phyloP scores from a whole-genome alignment of 1,284 basidiomycete genomes.

The Puccinia coronata region DNA sequence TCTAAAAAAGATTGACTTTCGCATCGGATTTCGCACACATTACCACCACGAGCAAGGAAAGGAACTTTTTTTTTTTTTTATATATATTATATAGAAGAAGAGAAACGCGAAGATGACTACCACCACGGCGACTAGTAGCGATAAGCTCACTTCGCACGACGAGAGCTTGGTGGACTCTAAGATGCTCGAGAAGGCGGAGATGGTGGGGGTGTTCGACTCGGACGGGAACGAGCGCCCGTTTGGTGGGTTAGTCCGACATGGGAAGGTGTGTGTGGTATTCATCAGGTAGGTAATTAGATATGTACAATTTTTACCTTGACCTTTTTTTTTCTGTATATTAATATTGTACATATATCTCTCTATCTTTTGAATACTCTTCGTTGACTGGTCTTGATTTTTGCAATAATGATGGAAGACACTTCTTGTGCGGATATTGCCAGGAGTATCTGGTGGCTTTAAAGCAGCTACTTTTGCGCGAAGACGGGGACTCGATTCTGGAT shows the following conservation, averaged over 20 bases:
- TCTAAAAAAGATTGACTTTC: too few species aligned
- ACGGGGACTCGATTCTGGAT: too few species aligned
- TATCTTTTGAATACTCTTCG: neutral
- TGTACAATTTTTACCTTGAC: neutral
- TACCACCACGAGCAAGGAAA: too few species aligned
- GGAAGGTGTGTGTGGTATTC: slow-evolving; percentile 15
- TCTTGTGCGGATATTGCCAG: slow-evolving; percentile 33
- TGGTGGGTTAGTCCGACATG: slow-evolving; percentile 34
- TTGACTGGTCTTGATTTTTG: neutral
- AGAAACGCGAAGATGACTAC: too few species aligned
- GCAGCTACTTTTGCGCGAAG: neutral
- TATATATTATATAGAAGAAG: too few species aligned
- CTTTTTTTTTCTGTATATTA: neutral
- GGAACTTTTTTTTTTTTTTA: too few species aligned
- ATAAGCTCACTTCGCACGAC: neutral
- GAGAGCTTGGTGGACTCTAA: slow-evolving; percentile 29
- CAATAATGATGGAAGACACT: slow-evolving; percentile 22
- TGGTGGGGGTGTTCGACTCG: slow-evolving; percentile 29
- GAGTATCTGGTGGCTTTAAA: slow-evolving; percentile 23
- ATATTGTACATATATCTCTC: neutral
- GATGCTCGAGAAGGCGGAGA: neutral
- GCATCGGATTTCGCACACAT: too few species aligned
- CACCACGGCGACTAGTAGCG: too few species aligned
- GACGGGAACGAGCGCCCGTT: slow-evolving; percentile 36
- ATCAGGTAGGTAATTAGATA: slow-evolving; percentile 38